phyloP scores from a whole-genome alignment of 495 filamentous ascomycete species.

The Oidiodendron maius region DNA sequence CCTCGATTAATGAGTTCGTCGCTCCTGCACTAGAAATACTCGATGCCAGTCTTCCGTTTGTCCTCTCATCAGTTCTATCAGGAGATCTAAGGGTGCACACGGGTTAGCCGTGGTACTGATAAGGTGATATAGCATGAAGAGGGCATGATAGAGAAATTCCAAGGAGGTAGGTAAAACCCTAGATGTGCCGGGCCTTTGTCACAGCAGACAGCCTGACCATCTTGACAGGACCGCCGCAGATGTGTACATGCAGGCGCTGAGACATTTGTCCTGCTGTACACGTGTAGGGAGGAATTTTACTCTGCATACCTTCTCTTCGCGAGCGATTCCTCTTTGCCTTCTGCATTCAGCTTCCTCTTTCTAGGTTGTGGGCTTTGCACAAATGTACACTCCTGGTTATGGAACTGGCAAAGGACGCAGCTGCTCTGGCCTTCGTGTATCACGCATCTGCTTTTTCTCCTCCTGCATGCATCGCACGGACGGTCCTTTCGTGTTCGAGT shows the following conservation, averaged over 20 bases:
- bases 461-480: slow-evolving; percentile 62
- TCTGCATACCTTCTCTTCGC: slow-evolving; percentile 52
- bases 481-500: slow-evolving; percentile 31
- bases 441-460: slow-evolving; percentile 83
- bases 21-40: slow-evolving; percentile 46
- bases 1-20: slow-evolving; percentile 49
- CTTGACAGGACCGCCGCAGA: too few relatives aligned
- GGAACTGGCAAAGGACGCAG: slow-evolving; percentile 58
- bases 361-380: slow-evolving; percentile 60
- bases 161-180: too few relatives aligned
- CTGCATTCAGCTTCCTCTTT: slow-evolving; percentile 66
- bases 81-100: slow-evolving; percentile 34
- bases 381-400: slow-evolving; percentile 57
- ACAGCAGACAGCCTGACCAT: too few relatives aligned
- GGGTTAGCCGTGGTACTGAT: neutral
- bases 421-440: slow-evolving; percentile 66
- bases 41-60: slow-evolving; percentile 41
- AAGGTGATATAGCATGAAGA: neutral
- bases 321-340: slow-evolving; percentile 47
- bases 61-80: slow-evolving; percentile 47
- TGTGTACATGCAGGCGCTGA: too few relatives aligned
- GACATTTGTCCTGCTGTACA: too few relatives aligned
- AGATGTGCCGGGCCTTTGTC: too few relatives aligned
- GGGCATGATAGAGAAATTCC: too few relatives aligned
- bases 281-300: slow-evolving; percentile 17